Conservation (phyloP, 129 eudicot species). For the Centaurea solstitialis region DNA sequence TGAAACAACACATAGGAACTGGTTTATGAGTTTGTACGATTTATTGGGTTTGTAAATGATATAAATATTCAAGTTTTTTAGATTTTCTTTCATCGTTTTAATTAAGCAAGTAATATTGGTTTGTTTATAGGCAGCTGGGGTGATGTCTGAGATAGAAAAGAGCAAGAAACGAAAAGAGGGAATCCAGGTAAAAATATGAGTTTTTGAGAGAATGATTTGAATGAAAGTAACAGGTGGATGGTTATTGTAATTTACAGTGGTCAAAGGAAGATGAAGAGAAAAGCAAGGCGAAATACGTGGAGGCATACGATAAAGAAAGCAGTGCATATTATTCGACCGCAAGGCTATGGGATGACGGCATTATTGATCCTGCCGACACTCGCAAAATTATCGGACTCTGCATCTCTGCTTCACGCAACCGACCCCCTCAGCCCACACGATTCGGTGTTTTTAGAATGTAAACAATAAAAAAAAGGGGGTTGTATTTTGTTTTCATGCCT, state of each 20-base stretch:
- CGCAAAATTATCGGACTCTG: slow-evolving; percentile 80
- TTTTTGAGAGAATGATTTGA: neutral
- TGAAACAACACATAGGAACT: too few relatives aligned
- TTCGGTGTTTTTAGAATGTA: slow-evolving; percentile 98
- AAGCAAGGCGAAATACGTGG: slow-evolving; percentile 65
- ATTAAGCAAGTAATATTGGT: neutral
- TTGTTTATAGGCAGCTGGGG: slow-evolving; percentile 84
- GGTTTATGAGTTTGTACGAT: too few relatives aligned
- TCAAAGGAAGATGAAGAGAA: slow-evolving; percentile 79
- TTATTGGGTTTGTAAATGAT: too few relatives aligned
- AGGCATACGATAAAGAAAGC: slow-evolving; percentile 86
- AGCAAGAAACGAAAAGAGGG: slow-evolving; percentile 77
- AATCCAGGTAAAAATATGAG: slow-evolving; percentile 51
- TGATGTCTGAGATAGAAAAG: slow-evolving; percentile 81
- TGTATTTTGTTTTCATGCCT: neutral
- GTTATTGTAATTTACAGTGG: slow-evolving; percentile 57
- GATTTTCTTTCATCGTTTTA: neutral
- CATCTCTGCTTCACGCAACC: slow-evolving; percentile 71
- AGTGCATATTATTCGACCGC: slow-evolving; percentile 92
- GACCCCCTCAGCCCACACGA: slow-evolving; percentile 59
- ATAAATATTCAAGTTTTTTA: too few relatives aligned
- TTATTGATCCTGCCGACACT: slow-evolving; percentile 95
- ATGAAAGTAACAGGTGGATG: neutral
- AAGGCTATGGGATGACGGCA: slow-evolving; percentile 97
- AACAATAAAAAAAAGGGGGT: neutral